These are phyloP conservation scores for Kockovaella imperatae DNA, from an alignment of 768 basidiomycete species.

Conservation along the genomic window DNA sequence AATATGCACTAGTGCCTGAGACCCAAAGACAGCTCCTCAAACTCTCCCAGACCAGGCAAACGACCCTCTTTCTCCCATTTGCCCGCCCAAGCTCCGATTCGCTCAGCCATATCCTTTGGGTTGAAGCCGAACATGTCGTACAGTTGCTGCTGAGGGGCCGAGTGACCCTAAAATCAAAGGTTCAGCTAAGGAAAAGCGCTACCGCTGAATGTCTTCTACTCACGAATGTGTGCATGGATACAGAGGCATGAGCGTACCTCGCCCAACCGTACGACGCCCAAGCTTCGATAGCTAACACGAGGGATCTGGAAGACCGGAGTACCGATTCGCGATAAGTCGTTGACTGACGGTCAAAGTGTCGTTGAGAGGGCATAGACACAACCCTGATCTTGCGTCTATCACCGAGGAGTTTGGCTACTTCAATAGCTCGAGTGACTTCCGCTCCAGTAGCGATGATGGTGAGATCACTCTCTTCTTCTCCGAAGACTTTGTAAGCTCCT, in stretches of 20 bases:
- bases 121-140: conserved; percentile 43
- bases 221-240: conserved; percentile 41
- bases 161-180: conserved; percentile 22
- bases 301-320: conserved; percentile 18
- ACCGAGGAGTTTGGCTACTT: conserved; percentile 27
- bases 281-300: conserved; percentile 42
- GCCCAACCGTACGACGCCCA: conserved; percentile 43
- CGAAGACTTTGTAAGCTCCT: conserved; percentile 36
- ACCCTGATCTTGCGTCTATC: conserved; percentile 24
- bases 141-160: conserved; percentile 33
- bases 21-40: conserved; percentile 35
- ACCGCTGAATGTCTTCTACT: background rate
- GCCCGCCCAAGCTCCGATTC: conserved; percentile 20
- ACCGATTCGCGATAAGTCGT: conserved; percentile 23
- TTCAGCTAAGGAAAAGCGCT: no score
- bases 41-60: conserved; percentile 41
- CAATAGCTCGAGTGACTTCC: conserved; percentile 36
- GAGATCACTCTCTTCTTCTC: conserved; percentile 24
- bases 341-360: conserved; percentile 36
- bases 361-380: conserved; percentile 40
- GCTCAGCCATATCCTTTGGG: conserved; percentile 29
- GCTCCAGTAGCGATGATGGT: conserved; percentile 39
- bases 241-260: conserved; percentile 40
- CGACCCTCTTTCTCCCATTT: conserved; percentile 1
- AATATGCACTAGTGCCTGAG: no score